These are phyloP conservation scores for Shiraia sp. DNA, from an alignment of 2,329 filamentous ascomycete genomes.

Conservation along the genomic window DNA sequence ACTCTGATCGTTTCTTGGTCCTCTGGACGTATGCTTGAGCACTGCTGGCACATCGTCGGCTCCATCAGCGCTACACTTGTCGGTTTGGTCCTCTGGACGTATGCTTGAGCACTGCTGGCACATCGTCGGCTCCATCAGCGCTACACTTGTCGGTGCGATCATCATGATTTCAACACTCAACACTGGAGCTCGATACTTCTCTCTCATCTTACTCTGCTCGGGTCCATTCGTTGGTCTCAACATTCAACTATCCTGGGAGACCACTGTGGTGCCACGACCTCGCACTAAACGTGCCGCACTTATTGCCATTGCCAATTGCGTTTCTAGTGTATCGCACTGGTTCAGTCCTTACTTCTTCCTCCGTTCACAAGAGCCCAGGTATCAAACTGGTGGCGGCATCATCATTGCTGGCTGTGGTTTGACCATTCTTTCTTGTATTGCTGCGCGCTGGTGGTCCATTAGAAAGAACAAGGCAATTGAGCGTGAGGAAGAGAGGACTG, in stretches of 20 bases:
- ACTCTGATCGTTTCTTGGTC: constrained; percentile 27
- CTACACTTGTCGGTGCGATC: constrained; percentile 20
- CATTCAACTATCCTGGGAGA: constrained; percentile 50
- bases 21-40: constrained; percentile 33
- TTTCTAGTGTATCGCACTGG: constrained; percentile 46
- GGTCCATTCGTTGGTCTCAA: constrained; percentile 47
- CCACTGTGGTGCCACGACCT: constrained; percentile 46
- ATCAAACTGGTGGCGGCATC: constrained; percentile 17
- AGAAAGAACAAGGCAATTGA: constrained; percentile 8
- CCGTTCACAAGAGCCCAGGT: constrained; percentile 13
- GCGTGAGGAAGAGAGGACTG: constrained; percentile 11
- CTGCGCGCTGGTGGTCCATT: constrained; percentile 6
- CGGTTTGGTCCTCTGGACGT: constrained; percentile 25
- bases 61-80: constrained; percentile 19
- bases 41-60: constrained; percentile 33
- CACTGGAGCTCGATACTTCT: constrained; percentile 35
- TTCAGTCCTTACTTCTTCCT: constrained; percentile 48
- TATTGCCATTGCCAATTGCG: constrained; percentile 49
- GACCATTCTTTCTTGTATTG: constrained; percentile 9
- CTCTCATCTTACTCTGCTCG: constrained; percentile 30
- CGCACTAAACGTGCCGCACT: constrained; percentile 49
- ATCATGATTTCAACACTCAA: constrained; percentile 35
- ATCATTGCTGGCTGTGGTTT: constrained; percentile 16
- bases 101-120: constrained; percentile 36
- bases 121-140: constrained; percentile 24